These are phyloP conservation scores for Fomitiporia mediterranea DNA, from an alignment of 1,284 basidiomycete genomes.

Conservation along the genomic window DNA sequence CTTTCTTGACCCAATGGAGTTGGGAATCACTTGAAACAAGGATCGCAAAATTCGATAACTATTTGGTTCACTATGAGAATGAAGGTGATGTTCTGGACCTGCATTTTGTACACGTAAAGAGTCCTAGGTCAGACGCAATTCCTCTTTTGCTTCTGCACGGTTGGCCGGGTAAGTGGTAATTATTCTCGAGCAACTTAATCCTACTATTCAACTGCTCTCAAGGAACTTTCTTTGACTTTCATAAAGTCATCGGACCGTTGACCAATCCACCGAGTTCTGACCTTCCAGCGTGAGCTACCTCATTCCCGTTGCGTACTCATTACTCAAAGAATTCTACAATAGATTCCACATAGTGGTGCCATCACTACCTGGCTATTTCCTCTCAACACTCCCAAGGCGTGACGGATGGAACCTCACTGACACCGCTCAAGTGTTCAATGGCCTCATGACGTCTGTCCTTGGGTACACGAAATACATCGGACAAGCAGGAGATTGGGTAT, in stretches of 20 bases:
- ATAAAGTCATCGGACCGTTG: conserved; percentile 25
- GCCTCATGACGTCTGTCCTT: conserved; percentile 25
- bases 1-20: conserved; percentile 20
- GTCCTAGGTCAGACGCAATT: conserved; percentile 22
- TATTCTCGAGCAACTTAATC: not conserved
- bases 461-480: conserved; percentile 25
- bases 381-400: conserved; percentile 23
- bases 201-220: not conserved
- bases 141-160: conserved; percentile 26
- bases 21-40: conserved; percentile 17
- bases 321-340: not conserved
- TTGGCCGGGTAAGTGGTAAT: conserved; percentile 22
- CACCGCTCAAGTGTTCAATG: conserved; percentile 24
- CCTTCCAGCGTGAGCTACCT: conserved; percentile 22
- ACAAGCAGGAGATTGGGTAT: conserved; percentile 27
- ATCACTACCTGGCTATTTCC: conserved; percentile 26
- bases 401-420: conserved; percentile 22
- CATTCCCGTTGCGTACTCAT: not conserved
- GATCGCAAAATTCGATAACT: conserved; percentile 20
- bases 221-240: conserved; percentile 27
- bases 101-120: conserved; percentile 25
- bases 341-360: conserved; percentile 27
- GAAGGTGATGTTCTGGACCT: conserved; percentile 19
- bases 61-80: conserved; percentile 21
- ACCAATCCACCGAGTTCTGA: conserved; percentile 21